These are phyloP conservation scores for Micractinium sp. DNA, from an alignment of 139 green algal species.

Conservation along the genomic window DNA sequence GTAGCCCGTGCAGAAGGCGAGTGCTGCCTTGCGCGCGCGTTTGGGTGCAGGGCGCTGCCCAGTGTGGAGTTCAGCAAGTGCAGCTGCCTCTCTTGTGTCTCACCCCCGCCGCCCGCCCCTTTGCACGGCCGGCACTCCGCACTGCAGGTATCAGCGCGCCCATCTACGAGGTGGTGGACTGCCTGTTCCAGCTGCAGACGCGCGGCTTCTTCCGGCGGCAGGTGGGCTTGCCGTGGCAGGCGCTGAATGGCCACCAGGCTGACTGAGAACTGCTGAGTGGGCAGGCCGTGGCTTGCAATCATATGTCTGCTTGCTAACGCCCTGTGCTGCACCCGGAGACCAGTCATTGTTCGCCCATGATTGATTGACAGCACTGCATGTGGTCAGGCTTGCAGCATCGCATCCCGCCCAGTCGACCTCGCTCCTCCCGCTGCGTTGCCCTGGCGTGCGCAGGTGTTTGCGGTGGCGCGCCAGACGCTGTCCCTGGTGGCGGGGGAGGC, in stretches of 20 bases:
- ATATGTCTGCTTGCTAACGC: background rate
- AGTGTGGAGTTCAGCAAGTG: too few relatives aligned
- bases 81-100: too few relatives aligned
- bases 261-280: background rate
- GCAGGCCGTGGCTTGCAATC: background rate
- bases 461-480: conserved; percentile 68
- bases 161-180: conserved; percentile 74
- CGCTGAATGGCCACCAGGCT: too few relatives aligned
- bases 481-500: conserved; percentile 78
- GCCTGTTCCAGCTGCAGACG: conserved; percentile 70
- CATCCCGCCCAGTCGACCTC: background rate
- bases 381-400: background rate
- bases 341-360: background rate
- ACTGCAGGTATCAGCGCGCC: conserved; percentile 62
- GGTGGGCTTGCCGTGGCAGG: conserved; percentile 28
- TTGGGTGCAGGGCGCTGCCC: too few relatives aligned
- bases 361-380: background rate
- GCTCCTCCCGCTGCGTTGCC: too few relatives aligned
- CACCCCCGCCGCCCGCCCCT: too few relatives aligned
- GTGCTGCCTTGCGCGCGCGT: too few relatives aligned
- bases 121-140: background rate
- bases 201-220: conserved; percentile 74
- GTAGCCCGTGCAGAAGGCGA: too few relatives aligned
- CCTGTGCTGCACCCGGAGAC: background rate
- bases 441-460: conserved; percentile 46